phyloP scores from a whole-genome alignment of 108 stramenopile species.

The Stephanodiscus triporus region DNA sequence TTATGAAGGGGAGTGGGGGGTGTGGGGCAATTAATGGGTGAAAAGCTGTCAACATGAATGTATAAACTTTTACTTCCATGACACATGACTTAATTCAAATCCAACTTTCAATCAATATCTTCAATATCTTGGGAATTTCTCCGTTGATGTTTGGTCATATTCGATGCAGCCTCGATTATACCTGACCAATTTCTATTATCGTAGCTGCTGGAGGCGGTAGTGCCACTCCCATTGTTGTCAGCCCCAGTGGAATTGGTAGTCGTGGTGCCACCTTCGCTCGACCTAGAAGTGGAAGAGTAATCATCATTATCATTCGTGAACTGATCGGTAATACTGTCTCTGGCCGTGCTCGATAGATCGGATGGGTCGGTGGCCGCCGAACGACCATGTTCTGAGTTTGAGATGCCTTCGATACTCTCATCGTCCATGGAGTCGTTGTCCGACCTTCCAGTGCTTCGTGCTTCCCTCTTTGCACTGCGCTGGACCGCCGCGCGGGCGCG shows the following conservation, averaged over 20 bases:
- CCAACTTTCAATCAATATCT: not conserved
- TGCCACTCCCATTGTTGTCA: no score
- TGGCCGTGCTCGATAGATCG: constrained; percentile 1
- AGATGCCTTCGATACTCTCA: constrained; percentile 4
- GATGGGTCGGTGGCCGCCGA: no score
- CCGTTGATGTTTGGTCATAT: not conserved
- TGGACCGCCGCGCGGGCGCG: constrained; percentile 72
- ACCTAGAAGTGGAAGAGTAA: not conserved
- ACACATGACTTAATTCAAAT: no score
- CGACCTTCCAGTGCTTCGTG: constrained; percentile 26
- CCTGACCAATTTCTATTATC: constrained; percentile 15
- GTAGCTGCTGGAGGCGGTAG: no score
- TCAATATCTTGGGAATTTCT: not conserved
- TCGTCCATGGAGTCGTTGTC: constrained; percentile 14
- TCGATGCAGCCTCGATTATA: constrained; percentile 3
- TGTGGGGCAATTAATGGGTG: no score
- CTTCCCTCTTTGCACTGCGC: constrained; percentile 81
- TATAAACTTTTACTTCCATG: no score
- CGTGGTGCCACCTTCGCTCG: constrained; percentile 5
- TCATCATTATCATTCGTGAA: constrained; percentile 15
- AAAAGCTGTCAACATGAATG: no score
- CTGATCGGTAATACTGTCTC: constrained; percentile 26
- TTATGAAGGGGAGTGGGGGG: no score
- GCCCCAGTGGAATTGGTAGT: not conserved
- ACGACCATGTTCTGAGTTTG: not conserved